phyloP scores from a whole-genome alignment of 108 stramenopile species.

The Nitzschia sp. region DNA sequence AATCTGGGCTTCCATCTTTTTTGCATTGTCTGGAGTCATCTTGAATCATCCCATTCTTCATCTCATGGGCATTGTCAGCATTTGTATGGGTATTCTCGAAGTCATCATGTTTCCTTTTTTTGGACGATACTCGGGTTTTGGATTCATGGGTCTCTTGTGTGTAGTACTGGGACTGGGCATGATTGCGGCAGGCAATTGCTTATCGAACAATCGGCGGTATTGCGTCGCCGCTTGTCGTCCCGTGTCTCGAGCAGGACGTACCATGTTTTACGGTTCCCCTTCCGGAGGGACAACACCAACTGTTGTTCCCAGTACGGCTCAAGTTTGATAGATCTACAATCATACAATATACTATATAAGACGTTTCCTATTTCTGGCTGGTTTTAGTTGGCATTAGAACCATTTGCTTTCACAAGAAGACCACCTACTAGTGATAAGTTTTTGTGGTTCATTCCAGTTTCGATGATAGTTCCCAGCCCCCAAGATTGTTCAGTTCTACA shows the following conservation, averaged over 20 bases:
- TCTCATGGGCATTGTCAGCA: neutral
- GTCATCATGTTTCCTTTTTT: slow-evolving; percentile 7
- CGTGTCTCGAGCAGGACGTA: slow-evolving; percentile 8
- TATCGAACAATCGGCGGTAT: slow-evolving; percentile 7
- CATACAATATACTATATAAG: too few relatives aligned
- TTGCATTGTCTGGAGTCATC: slow-evolving; percentile 8
- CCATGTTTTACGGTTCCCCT: slow-evolving; percentile 13
- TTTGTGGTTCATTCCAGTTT: too few relatives aligned
- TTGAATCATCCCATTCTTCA: slow-evolving; percentile 7
- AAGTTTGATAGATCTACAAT: too few relatives aligned
- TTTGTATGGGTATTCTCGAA: neutral
- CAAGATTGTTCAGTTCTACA: too few relatives aligned
- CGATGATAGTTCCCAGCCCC: too few relatives aligned
- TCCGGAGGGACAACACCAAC: too few relatives aligned
- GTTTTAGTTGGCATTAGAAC: too few relatives aligned
- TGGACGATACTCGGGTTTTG: neutral
- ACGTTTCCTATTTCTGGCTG: too few relatives aligned
- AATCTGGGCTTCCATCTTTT: neutral
- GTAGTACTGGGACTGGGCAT: neutral
- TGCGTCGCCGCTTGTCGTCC: slow-evolving; percentile 8
- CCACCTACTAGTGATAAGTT: too few relatives aligned
- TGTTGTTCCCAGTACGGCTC: slow-evolving; percentile 1
- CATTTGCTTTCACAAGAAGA: too few relatives aligned
- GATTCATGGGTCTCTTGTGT: neutral
- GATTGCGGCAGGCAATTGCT: neutral